Evolutionary conservation across 176 grass and related monocot genomes (phyloP), one percentile per base, ranked within the genome.

Genomic region (Puya raimondii): DNA sequence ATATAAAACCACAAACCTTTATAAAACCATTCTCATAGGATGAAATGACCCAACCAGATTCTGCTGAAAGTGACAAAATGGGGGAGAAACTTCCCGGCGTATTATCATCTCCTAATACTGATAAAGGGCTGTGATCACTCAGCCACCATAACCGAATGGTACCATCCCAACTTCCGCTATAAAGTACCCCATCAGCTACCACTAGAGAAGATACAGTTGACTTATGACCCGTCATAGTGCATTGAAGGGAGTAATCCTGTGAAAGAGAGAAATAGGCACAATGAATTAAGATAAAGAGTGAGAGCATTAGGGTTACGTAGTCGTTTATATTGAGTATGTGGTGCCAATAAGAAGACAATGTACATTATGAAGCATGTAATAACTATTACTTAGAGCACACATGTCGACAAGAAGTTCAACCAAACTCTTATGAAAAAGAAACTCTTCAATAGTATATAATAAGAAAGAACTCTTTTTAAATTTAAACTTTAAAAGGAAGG

Each of bases 131-230:
- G 80, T 97, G 86, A 76, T 93, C 86, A 73, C 74, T 92, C 27
- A 97, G 81, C 89, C 94, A 97, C 94, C 94, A 97, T 42, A 86
- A 81, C 70, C 94, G 75, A 21, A 93, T 77, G 25, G 84, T 88
- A 80, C 89, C 89, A 81, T 97, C 94, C 94, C 94, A 92, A 83
- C 86, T 93, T 79, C 94, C 89, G 81, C 89, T 90, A 50, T 90
- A 97, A 71, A 92, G 90, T 77, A 97, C 85, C 58, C 94, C 94
- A 70, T 78, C 80, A 51, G 77, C 72, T 54, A 92, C 75, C 59
- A 77, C 67, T 73, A 97, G 82, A 78, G 85, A 97, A 64, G 89
- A 97, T 25, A 97, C 89, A 54, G 84, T 92, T 65, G 89, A 92
- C 64, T 82, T 97, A 73, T 97, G 94, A 56, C 94, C 89, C 51